Percentiles rank a stretch among this genome's conserved stretches.
These are phyloP conservation scores for Passiflora organensis DNA, from an alignment of 345 rosid genomes.

Conservation along the genomic window DNA sequence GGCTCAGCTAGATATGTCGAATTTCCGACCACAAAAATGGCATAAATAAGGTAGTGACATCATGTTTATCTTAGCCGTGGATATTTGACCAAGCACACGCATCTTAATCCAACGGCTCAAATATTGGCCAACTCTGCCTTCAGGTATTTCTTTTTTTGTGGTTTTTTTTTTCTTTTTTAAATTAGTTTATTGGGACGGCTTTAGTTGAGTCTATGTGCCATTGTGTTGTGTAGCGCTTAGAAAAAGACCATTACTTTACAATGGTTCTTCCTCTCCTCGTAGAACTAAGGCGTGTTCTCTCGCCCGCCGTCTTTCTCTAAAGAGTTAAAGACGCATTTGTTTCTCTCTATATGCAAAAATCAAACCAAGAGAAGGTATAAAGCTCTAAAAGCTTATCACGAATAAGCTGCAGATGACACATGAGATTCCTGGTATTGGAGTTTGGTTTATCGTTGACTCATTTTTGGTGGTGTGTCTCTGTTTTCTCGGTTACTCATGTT, in stretches of 20 bases:
- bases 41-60: background rate
- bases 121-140: conserved; percentile 1
- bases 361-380: background rate
- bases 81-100: conserved; percentile 17
- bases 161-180: background rate
- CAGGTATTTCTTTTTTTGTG: background rate
- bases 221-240: background rate
- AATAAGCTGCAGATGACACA: no score
- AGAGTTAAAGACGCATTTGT: background rate
- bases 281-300: conserved; percentile 17
- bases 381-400: background rate
- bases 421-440: no score
- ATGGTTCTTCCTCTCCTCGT: background rate
- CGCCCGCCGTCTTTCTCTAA: background rate
- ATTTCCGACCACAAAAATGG: conserved; percentile 20
- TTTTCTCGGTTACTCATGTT: conserved; percentile 1
- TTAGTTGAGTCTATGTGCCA: background rate
- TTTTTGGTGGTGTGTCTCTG: background rate
- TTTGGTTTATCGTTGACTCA: no score
- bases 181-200: conserved; percentile 21
- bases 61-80: conserved; percentile 23
- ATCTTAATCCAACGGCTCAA: conserved; percentile 18
- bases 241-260: background rate
- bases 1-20: conserved; percentile 11
- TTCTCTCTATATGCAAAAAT: background rate